A percentile compares a stretch with the other conserved stretches of the same genome.
Conservation (phyloP, 2,329 filamentous ascomycete genomes). For the Hymenoscyphus infarciens region DNA sequence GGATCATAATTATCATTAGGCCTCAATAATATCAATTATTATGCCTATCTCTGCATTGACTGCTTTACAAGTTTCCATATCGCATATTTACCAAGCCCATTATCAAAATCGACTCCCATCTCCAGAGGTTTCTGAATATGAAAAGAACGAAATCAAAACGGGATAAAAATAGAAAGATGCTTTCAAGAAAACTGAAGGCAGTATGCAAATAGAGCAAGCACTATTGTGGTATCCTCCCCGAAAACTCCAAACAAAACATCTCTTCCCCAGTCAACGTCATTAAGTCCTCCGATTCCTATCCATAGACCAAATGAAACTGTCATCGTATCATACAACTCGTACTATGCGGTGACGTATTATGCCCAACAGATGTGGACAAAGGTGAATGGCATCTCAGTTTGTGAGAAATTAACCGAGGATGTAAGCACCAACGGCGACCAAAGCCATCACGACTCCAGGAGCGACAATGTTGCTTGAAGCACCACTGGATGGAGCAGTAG, state of each 20-base stretch:
- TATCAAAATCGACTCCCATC: conserved; percentile 1
- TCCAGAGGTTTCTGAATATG: conserved; percentile 1
- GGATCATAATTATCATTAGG: background rate
- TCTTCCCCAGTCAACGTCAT: conserved; percentile 3
- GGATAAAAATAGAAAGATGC: conserved; percentile 2
- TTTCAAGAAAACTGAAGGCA: conserved; percentile 7
- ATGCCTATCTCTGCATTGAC: background rate
- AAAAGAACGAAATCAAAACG: conserved; percentile 1
- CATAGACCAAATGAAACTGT: conserved; percentile 2
- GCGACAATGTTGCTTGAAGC: conserved; percentile 5
- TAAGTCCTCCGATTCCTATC: background rate
- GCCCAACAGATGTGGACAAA: background rate
- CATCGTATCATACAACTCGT: conserved; percentile 8
- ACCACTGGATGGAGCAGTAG: background rate
- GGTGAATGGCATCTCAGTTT: background rate
- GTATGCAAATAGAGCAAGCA: conserved; percentile 11
- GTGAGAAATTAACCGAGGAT: conserved; percentile 10
- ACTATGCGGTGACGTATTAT: background rate
- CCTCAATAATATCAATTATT: background rate
- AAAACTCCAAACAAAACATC: background rate
- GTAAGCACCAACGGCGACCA: conserved; percentile 9
- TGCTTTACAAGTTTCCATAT: conserved; percentile 9
- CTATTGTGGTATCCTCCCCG: background rate
- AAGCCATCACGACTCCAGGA: conserved; percentile 2
- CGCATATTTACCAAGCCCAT: conserved; percentile 5